These are phyloP conservation scores for Blastocystis sp. DNA, from an alignment of 352 stramenopile genomes.

Conservation along the genomic window DNA sequence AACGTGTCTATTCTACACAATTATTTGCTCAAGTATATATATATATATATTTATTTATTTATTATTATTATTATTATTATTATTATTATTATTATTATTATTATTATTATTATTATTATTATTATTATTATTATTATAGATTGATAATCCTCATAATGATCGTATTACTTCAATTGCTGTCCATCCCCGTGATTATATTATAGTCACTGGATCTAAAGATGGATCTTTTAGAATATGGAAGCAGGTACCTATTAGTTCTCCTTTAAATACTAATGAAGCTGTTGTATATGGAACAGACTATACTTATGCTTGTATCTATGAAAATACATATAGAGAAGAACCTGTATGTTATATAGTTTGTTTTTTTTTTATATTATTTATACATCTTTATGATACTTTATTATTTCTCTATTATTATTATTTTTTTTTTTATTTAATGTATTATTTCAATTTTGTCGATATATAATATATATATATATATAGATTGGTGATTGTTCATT, in stretches of 20 bases:
- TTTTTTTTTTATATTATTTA: too few relatives aligned
- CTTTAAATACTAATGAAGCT: conserved; percentile 10
- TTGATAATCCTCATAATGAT: background rate
- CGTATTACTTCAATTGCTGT: background rate
- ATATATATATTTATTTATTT: too few relatives aligned
- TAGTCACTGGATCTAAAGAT: background rate
- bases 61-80: too few relatives aligned
- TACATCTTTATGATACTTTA: too few relatives aligned
- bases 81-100: too few relatives aligned
- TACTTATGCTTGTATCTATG: background rate
- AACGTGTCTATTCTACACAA: too few relatives aligned
- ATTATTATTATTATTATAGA: background rate
- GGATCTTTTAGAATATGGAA: background rate
- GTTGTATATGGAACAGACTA: background rate
- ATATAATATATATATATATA: too few relatives aligned
- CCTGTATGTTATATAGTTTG: background rate
- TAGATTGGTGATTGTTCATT: too few relatives aligned
- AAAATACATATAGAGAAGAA: background rate
- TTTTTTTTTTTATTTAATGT: too few relatives aligned
- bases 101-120: background rate
- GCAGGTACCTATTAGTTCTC: background rate
- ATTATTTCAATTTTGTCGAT: too few relatives aligned
- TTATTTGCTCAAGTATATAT: too few relatives aligned
- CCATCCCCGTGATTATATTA: conserved; percentile 1
- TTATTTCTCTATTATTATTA: too few relatives aligned